Percentiles rank a stretch among this genome's conserved stretches.
Conservation (phyloP, 306 rosid genomes). For the Cicer arietinum region DNA sequence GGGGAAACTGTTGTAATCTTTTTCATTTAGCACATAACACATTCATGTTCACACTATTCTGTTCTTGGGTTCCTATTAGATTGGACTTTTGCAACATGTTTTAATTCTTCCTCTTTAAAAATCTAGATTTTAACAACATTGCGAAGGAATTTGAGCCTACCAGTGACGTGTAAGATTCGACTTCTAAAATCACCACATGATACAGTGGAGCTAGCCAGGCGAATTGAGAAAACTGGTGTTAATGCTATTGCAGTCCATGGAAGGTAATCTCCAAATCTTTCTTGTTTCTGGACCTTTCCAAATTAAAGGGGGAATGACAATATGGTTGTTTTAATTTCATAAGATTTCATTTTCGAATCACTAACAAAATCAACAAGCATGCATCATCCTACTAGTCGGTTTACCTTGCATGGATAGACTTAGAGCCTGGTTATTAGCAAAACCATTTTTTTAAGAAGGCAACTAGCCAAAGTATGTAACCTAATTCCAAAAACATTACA, state of each 20-base stretch:
- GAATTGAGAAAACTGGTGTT: conserved; percentile 89
- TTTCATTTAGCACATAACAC: neutral
- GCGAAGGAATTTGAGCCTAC: conserved; percentile 78
- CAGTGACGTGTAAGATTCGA: conserved; percentile 91
- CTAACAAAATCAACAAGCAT: conserved; percentile 24
- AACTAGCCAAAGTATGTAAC: conserved; percentile 7
- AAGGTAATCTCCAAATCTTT: conserved; percentile 58
- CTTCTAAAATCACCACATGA: conserved; percentile 73
- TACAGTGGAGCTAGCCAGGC: conserved; percentile 84
- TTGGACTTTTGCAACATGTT: conserved; percentile 26
- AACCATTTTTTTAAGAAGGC: conserved; percentile 35
- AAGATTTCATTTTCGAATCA: conserved; percentile 25
- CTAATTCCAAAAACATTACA: neutral
- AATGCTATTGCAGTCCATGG: conserved; percentile 92
- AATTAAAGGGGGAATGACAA: neutral
- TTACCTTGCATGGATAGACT: neutral
- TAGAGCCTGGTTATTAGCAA: conserved; percentile 5
- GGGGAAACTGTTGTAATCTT: neutral
- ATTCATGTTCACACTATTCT: neutral
- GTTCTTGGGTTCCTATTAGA: neutral
- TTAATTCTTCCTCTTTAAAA: conserved; percentile 35
- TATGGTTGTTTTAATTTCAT: conserved; percentile 27
- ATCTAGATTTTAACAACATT: conserved; percentile 84
- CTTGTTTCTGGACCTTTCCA: conserved; percentile 19
- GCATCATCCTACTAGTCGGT: conserved; percentile 6